Base-by-base conservation (phyloP, 2,329 filamentous ascomycete genomes). In the Diaporthe velutina region DNA sequence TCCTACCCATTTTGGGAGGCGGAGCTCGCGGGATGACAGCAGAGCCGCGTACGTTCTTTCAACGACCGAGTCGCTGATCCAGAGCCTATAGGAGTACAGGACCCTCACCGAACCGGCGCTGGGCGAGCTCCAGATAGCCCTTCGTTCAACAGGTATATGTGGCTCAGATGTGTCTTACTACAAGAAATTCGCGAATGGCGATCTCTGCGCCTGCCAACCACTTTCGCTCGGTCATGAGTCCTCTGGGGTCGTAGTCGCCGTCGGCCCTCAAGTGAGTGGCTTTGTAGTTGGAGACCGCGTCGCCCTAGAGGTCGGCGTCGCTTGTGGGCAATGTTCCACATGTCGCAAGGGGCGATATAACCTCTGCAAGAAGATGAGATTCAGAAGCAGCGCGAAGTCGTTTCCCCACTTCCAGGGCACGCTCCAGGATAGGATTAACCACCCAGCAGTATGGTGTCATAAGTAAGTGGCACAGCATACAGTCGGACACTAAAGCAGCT, bases 101-200 rank as follows among this genome's bases (percentile, higher is more conserved):
- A 86, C 74, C 50, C 86, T 91, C 48, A 84, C 87, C 58, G 84
- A 85, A 12, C 88, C 88, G 9, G 81, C 79, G 33, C 77, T 79
- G 35, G 88, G 86, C 72, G 91, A 93, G 80, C 86, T 94, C 73
- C 92, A 93, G 82, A 88, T 93, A 79, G 87, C 90, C 78, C 86
- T 94, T 81, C 90, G 89, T 79, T 88, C 90, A 9, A 93, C 92
- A 33, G 92, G 92, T 50, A 91, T 94, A 78, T 94, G 92, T 81
- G 92, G 92, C 73, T 93, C 91, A 10, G 92, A 94, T 82, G 89
- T 93, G 71, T 91, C 90, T 71, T 94, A 94, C 83, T 94, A 93
- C 85, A 93, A 90, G 81, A 93, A 93, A 79, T 93, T 93, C 80
- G 90, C 91, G 83, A 94, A 94, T 79, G 92, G 92, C 60, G 91